These are phyloP conservation scores for Gardenia jasminoides DNA, from an alignment of 257 asterid genomes.

Conservation along the genomic window DNA sequence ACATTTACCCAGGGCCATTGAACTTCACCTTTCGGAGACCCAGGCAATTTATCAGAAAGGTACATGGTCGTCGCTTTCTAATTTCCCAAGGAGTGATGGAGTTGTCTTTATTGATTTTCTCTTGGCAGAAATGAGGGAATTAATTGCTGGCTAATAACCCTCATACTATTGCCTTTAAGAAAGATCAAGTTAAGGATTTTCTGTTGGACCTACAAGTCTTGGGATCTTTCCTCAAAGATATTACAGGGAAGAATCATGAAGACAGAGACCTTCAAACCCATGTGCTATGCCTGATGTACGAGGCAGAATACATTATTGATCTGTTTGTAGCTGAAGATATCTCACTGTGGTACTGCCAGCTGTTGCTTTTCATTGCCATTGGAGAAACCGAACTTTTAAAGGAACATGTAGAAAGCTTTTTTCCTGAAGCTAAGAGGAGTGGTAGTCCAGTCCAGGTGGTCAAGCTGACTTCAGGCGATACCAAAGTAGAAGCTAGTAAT, in stretches of 20 bases:
- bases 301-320: conserved; percentile 10
- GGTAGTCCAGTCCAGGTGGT: not conserved
- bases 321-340: not conserved
- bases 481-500: not conserved
- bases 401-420: not conserved
- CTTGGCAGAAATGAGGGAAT: conserved; percentile 6
- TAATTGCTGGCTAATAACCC: not conserved
- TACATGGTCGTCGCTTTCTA: not conserved
- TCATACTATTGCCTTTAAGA: not conserved
- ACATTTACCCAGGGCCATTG: not conserved
- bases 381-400: not conserved
- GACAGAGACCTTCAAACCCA: not conserved
- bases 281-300: not conserved
- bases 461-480: too few species aligned
- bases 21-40: not conserved
- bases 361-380: not conserved
- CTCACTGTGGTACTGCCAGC: not conserved
- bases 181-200: not conserved
- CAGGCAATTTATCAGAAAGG: not conserved
- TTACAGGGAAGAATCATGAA: not conserved
- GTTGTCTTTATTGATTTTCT: conserved; percentile 6
- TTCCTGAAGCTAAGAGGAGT: not conserved
- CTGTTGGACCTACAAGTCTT: not conserved
- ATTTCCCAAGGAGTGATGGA: conserved; percentile 18
- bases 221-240: not conserved